Base-by-base conservation (phyloP, 75 land plant species). In the Cupressus sempervirens region DNA sequence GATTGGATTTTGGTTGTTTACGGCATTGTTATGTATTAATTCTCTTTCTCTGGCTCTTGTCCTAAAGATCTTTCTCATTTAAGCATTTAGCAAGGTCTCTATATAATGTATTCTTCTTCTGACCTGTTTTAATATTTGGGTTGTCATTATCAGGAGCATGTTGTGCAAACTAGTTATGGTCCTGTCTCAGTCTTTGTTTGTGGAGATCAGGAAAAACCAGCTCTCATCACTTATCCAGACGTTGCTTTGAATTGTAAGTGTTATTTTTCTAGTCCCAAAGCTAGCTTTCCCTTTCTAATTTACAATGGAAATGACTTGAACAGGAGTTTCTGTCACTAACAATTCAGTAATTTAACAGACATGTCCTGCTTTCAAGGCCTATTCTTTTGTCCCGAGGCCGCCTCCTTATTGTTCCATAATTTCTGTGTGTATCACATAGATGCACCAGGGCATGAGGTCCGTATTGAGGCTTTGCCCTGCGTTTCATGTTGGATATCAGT, bases 391-490 rank as follows among this genome's bases (percentile, higher is more conserved):
- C 92, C 94, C 12, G 98, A 97, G 87, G 94, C 97, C 73, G 87
- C 91, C 23, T 89, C 93, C 35, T 86, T 94, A 87, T 83, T 97
- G 65, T 93, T 96, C 53, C 93, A 95, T 84, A 95, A 97, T 80
- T 97, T 97, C 89, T 95, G 99, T 90, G 90, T 97, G 9, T 95
- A 97, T 76, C 99, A 97, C 85, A 94, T 97, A 52, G 92, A 90
- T 88, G 92, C 98, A 48, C 98, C 96, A 52, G 98, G 99, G 67
- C 98, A 95, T 87, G 99, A 97, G 99, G 99, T 97, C 56, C 14
- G 91, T 89, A 79, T 43, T 14, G 32, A 80, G 30, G 81, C 14
- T 26, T 45, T 43, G 9, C 46, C 4, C 30, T 79, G 14, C 5
- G 45, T 43, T 79, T n/a, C 16, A 11, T 45, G 9, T 43, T 45